These are phyloP conservation scores for Dillenia suffruticosa DNA, from an alignment of 164 flowering plant species.

Conservation along the genomic window DNA sequence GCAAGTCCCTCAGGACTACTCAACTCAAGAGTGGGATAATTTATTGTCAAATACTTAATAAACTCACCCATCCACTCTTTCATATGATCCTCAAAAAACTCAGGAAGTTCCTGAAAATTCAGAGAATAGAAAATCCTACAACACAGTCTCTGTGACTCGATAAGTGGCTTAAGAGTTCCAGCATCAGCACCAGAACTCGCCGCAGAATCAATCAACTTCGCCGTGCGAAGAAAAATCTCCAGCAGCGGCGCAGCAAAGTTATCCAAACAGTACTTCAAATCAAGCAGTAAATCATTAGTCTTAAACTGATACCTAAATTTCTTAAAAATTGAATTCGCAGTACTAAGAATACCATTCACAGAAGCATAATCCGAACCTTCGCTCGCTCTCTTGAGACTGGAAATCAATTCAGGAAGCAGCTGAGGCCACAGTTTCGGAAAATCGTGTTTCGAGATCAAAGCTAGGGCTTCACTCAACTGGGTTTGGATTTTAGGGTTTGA, in stretches of 20 bases:
- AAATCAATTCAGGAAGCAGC: constrained; percentile 71
- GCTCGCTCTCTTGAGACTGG: constrained; percentile 41
- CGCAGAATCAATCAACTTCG: constrained; percentile 40
- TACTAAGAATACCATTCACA: constrained; percentile 80
- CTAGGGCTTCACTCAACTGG: constrained; percentile 84
- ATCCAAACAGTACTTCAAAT: constrained; percentile 81
- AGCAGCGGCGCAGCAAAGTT: constrained; percentile 67
- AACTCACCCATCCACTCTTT: constrained; percentile 88
- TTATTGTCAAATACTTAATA: constrained; percentile 49
- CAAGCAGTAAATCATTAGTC: constrained; percentile 65
- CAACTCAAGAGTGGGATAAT: constrained; percentile 54
- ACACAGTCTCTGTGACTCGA: constrained; percentile 86
- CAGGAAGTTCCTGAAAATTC: constrained; percentile 90
- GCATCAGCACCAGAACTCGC: constrained; percentile 31
- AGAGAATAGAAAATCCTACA: constrained; percentile 81
- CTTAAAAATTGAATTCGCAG: constrained; percentile 80
- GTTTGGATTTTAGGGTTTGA: constrained; percentile 55
- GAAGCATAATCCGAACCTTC: constrained; percentile 47
- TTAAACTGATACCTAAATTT: constrained; percentile 72
- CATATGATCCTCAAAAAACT: constrained; percentile 93
- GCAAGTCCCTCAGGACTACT: constrained; percentile 49
- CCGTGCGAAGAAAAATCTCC: constrained; percentile 58
- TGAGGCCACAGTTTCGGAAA: constrained; percentile 81
- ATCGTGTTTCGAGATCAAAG: constrained; percentile 76
- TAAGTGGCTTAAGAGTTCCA: constrained; percentile 32